Evolutionary conservation across 1,284 basidiomycete genomes (phyloP), one percentile per base, ranked within the genome.

Genomic region (Ustilago shanxiensis): DNA sequence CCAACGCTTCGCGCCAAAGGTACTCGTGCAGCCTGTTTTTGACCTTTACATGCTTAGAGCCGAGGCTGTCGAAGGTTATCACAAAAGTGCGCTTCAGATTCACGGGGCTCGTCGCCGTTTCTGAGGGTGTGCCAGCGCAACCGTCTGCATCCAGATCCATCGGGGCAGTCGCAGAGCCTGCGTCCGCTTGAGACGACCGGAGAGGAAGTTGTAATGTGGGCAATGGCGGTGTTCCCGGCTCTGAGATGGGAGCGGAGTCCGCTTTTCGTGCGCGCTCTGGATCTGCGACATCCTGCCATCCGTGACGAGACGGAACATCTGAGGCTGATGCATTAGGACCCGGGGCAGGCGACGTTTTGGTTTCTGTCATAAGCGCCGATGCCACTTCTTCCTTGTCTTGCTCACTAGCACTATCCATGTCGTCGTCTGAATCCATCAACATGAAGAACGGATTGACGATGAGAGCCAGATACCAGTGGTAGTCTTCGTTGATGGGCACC

Each of bases 401-500:
- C 49, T 62, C 63, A 63, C 63, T 72, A 16, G 18, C 39, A 24
- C 24, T 41, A 14, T 61, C 62, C 9, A 57, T 52, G 29, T 39
- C 35, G 2, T 50, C 47, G 7, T 62, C 60, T 13, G 14, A 47
- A 5, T 63, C 57, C 52, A 49, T n/a, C 33, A 72, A 41, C 41
- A 77, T 52, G 29, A 20, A 55, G 10, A 45, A 90, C 0, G 97
- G 96, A 68, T 93, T 92, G 86, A 91, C 92, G 77, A 99, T 95
- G 75, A 99, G 91, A 8, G 94, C 95, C 24, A 99, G 89, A 86
- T 97, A 99, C 97, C 97, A 99, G 87, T 99, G 97, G 51, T 94
- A 88, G 80, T 95, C 89, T 86, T 99, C 97, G 83, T 99, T 98
- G 87, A 99, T 97, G 1, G 97, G 97, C 2, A 99, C 90, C 49